These are phyloP conservation scores for Phytophthora lateralis DNA, from an alignment of 352 stramenopile species.

Conservation along the genomic window DNA sequence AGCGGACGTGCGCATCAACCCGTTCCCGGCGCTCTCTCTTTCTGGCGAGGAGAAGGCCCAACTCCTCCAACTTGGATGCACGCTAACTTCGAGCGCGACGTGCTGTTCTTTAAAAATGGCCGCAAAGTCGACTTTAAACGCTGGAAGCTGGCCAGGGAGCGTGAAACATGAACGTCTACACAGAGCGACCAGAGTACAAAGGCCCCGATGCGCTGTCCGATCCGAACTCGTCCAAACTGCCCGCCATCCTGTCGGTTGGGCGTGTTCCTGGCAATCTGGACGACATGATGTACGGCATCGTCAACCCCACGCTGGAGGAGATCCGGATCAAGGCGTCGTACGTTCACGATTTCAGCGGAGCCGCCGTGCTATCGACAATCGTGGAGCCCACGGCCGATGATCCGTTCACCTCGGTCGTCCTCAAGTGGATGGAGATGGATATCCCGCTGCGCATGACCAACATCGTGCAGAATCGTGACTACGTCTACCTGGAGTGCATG, in stretches of 20 bases:
- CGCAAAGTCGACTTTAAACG: constrained; percentile 34
- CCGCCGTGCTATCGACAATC: constrained; percentile 31
- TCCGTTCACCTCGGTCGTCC: constrained; percentile 32
- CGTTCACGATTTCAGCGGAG: constrained; percentile 31
- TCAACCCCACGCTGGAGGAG: constrained; percentile 32
- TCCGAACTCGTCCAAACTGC: constrained; percentile 20
- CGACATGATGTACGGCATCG: constrained; percentile 43
- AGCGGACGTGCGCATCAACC: no score
- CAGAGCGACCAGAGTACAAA: constrained; percentile 21
- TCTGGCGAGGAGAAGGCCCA: constrained; percentile 25
- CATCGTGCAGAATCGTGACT: constrained; percentile 42
- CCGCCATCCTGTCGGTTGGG: constrained; percentile 29
- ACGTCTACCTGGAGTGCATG: constrained; percentile 45
- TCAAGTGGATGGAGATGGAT: constrained; percentile 47
- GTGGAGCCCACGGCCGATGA: constrained; percentile 24
- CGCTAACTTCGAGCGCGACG: constrained; percentile 23
- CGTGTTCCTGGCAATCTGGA: constrained; percentile 25
- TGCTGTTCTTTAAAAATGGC: constrained; percentile 33
- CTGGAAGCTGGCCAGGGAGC: constrained; percentile 29
- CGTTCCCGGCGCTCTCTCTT: constrained; percentile 29
- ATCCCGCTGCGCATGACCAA: constrained; percentile 31
- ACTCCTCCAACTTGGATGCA: constrained; percentile 30
- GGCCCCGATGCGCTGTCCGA: constrained; percentile 17
- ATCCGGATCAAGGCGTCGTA: constrained; percentile 42
- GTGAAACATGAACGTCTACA: constrained; percentile 31